Evolutionary conservation across 495 filamentous ascomycete genomes (phyloP).

Genomic region (Hypoxylon cercidicola): DNA sequence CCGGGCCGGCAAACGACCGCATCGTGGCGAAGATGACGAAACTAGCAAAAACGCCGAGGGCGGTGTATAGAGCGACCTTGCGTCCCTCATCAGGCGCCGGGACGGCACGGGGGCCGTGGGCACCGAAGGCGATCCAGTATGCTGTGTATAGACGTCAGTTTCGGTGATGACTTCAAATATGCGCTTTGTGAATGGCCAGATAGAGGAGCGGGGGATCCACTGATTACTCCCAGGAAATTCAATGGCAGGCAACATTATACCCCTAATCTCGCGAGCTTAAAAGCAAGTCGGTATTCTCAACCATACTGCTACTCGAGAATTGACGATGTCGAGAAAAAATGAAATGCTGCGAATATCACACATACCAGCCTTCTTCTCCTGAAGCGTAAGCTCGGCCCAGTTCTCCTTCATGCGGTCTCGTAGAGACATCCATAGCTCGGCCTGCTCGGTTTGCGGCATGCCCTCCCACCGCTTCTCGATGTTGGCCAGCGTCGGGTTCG

Average conservation of each 20-base stretch:
- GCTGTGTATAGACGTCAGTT: conserved; percentile 63
- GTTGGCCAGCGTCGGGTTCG: conserved; percentile 94
- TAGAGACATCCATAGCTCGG: conserved; percentile 97
- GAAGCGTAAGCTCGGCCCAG: conserved; percentile 92
- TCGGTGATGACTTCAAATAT: conserved; percentile 34
- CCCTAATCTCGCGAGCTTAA: conserved; percentile 4
- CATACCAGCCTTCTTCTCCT: conserved; percentile 99
- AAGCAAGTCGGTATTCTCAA: background rate
- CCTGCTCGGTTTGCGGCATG: conserved; percentile 98
- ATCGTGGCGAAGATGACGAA: conserved; percentile 72
- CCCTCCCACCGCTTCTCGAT: conserved; percentile 99
- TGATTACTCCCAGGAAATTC: conserved; percentile 18
- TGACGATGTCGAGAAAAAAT: background rate
- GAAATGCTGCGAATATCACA: conserved; percentile 52
- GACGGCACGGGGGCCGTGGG: conserved; percentile 88
- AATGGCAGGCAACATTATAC: background rate
- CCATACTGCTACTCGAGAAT: background rate
- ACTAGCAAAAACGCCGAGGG: conserved; percentile 66
- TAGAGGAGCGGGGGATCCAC: conserved; percentile 35
- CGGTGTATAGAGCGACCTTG: conserved; percentile 77
- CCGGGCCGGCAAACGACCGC: conserved; percentile 70
- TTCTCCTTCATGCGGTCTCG: conserved; percentile 97
- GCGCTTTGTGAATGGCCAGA: conserved; percentile 37
- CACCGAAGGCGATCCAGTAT: conserved; percentile 98
- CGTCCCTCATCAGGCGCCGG: conserved; percentile 83